Evolutionary conservation across 768 basidiomycete genomes (phyloP), one percentile per base, ranked within the genome.

Genomic region (Calocybe gangraenosa): DNA sequence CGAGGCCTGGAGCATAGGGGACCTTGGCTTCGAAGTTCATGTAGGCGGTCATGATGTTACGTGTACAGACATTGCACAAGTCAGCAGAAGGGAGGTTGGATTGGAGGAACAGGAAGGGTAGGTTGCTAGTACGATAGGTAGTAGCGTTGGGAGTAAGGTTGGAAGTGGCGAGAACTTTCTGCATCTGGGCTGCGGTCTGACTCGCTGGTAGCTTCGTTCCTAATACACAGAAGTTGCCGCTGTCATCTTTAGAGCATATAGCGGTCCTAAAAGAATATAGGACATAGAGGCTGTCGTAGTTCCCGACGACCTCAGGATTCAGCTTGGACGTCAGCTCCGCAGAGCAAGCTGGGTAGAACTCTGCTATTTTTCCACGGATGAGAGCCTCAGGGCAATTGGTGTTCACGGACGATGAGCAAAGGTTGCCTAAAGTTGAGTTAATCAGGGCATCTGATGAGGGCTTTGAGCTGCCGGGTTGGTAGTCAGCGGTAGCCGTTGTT

Each of bases 11-110:
- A 7, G 76, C 87, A 63, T 92, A 97, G 1, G 86, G 85, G 35
- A 70, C 66, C 45, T 63, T 62, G 33, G 79, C 76, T 67, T 93
- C 88, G 64, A 78, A 94, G 46, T 69, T 64, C 64, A 90, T 82
- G 75, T 89, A 99, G 7, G 81, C 53, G 1, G 80, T 77, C 53
- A 98, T 60, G 59, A 93, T 69, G 51, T 75, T 76, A 61, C 86
- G 79, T 10, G 89, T 82, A 81, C 95, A 98, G 11, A 82, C 54
- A 2, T 75, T 82, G 81, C 95, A 97, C 35, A 96, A 82, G 18
- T 64, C 42, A 20, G 63, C 54, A n/a, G 70, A 62, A 20, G 74
- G 30, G 58, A 77, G 65, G 49, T 56, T 50, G 36, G 85, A 70
- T 21, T 73, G 61, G 58, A 88, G 75, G 82, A 87, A 82, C 53